These are phyloP conservation scores for Dryas integrifolia DNA, from an alignment of 331 rosid species.

Conservation along the genomic window DNA sequence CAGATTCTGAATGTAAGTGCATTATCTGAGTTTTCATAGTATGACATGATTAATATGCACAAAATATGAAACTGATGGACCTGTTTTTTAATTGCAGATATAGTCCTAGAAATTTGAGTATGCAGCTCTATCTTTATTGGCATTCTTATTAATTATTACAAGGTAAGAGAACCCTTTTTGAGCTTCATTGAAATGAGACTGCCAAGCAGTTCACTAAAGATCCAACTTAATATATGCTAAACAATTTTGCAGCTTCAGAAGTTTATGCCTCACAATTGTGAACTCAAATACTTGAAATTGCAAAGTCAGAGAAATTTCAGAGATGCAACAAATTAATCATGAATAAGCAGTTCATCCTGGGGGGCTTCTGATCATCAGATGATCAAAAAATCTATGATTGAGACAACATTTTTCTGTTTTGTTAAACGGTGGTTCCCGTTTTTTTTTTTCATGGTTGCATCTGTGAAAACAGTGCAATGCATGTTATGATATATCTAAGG, in stretches of 20 bases:
- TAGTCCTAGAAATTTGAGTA: constrained; percentile 88
- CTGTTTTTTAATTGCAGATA: constrained; percentile 58
- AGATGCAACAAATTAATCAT: constrained; percentile 6
- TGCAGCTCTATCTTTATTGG: constrained; percentile 11
- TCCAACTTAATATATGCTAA: neutral
- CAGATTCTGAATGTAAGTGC: constrained; percentile 92
- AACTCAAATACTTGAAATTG: constrained; percentile 1
- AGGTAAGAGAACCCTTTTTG: constrained; percentile 27
- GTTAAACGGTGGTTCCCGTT: constrained; percentile 39
- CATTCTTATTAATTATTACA: constrained; percentile 26
- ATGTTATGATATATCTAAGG: constrained; percentile 50
- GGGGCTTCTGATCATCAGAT: constrained; percentile 3
- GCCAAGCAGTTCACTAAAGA: neutral
- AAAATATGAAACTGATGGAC: constrained; percentile 19
- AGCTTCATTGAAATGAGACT: neutral
- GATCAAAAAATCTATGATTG: constrained; percentile 25
- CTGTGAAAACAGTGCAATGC: constrained; percentile 48
- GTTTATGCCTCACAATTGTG: constrained; percentile 12
- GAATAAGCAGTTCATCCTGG: neutral
- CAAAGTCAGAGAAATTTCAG: neutral
- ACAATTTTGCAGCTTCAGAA: constrained; percentile 36
- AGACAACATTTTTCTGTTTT: constrained; percentile 38
- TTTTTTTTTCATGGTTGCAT: constrained; percentile 83
- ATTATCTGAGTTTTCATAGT: neutral
- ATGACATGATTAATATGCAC: neutral